phyloP scores from a whole-genome alignment of 2,329 filamentous ascomycete genomes.

The Lasiodiplodia theobromae region DNA sequence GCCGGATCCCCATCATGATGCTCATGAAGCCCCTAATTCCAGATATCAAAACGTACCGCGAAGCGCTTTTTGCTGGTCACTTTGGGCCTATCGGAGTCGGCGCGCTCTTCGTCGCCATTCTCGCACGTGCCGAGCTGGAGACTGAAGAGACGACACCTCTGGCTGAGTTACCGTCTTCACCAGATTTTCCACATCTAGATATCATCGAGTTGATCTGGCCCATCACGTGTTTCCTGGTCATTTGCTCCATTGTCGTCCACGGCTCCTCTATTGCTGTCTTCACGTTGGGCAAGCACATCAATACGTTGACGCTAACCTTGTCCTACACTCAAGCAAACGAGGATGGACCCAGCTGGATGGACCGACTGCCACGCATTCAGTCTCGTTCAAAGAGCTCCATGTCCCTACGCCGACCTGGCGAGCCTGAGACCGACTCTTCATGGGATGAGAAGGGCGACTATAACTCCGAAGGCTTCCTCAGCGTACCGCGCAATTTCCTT shows the following conservation, averaged over 20 bases:
- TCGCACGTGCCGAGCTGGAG: slow-evolving; percentile 91
- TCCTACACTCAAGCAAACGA: slow-evolving; percentile 93
- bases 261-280: slow-evolving; percentile 99
- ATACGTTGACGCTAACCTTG: slow-evolving; percentile 92
- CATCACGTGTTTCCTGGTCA: slow-evolving; percentile 91
- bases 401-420: slow-evolving; percentile 73
- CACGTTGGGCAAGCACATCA: slow-evolving; percentile 96
- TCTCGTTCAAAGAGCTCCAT: slow-evolving; percentile 83
- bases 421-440: slow-evolving; percentile 59
- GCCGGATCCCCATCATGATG: slow-evolving; percentile 95
- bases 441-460: slow-evolving; percentile 63
- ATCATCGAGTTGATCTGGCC: slow-evolving; percentile 93
- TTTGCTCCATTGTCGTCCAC: slow-evolving; percentile 92
- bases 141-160: slow-evolving; percentile 77
- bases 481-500: slow-evolving; percentile 77
- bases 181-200: slow-evolving; percentile 67
- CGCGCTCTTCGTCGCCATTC: slow-evolving; percentile 92
- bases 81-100: slow-evolving; percentile 98
- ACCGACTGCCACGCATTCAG: slow-evolving; percentile 80
- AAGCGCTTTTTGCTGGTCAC: slow-evolving; percentile 94
- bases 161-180: slow-evolving; percentile 62
- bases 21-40: slow-evolving; percentile 89
- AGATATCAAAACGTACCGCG: slow-evolving; percentile 97
- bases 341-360: slow-evolving; percentile 93
- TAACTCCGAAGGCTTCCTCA: slow-evolving; percentile 76